A percentile compares a stretch with the other conserved stretches of the same genome.
phyloP scores from a whole-genome alignment of 2,329 filamentous ascomycete species.

The Aspergillus pseudotamarii region DNA sequence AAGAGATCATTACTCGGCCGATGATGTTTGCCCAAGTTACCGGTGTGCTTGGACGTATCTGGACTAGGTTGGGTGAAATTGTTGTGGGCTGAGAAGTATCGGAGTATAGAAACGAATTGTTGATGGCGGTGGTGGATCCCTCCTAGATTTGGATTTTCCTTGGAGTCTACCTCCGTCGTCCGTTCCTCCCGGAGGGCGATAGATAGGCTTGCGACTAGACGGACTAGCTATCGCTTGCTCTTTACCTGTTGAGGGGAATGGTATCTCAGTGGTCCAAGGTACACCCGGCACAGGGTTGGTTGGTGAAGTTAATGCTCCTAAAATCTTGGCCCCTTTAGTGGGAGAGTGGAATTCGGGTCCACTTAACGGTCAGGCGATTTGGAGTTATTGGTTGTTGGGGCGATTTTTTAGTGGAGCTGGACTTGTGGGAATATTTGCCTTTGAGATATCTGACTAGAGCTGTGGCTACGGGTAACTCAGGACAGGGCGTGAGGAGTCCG shows the following conservation, averaged over 20 bases:
- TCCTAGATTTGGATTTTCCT: neutral
- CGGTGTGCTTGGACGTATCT: neutral
- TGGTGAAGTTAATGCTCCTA: neutral
- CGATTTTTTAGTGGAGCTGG: neutral
- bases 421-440: neutral
- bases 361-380: slow-evolving; percentile 7
- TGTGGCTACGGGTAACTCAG: neutral
- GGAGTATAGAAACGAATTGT: neutral
- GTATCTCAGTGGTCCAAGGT: neutral
- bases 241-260: neutral
- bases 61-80: neutral
- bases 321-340: slow-evolving; percentile 3
- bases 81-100: neutral
- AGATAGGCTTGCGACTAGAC: neutral
- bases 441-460: neutral
- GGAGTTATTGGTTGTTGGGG: neutral
- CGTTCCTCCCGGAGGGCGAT: neutral
- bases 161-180: neutral
- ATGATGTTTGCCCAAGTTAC: neutral
- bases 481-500: neutral
- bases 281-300: neutral
- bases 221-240: neutral
- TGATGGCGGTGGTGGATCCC: neutral
- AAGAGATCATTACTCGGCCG: slow-evolving; percentile 1
- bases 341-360: neutral